phyloP scores from a whole-genome alignment of 1,139 yeast genomes.

The Debaryomyces sp. region DNA sequence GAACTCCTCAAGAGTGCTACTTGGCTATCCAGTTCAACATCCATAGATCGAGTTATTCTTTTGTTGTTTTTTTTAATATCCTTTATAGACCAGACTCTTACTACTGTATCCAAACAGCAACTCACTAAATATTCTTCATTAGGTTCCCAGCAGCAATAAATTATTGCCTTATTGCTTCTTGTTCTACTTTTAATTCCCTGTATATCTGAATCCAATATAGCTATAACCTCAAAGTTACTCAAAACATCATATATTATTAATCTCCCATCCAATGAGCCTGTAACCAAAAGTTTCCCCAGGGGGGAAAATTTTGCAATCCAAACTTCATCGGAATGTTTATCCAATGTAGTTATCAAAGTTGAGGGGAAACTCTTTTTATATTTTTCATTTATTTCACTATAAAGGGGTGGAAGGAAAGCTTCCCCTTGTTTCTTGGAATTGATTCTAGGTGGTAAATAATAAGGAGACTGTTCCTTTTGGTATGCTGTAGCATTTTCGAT shows the following conservation, averaged over 20 bases:
- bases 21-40: conserved; percentile 9
- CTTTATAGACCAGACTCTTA: conserved; percentile 68
- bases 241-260: conserved; percentile 69
- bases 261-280: conserved; percentile 72
- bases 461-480: conserved; percentile 31
- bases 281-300: conserved; percentile 71
- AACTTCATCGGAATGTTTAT: conserved; percentile 71
- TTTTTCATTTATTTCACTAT: conserved; percentile 14
- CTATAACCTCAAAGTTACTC: conserved; percentile 50
- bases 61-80: conserved; percentile 25
- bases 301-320: conserved; percentile 85
- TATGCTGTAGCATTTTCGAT: conserved; percentile 33
- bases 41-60: conserved; percentile 30
- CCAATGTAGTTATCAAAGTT: conserved; percentile 36
- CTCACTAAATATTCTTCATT: conserved; percentile 68
- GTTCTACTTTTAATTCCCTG: conserved; percentile 26
- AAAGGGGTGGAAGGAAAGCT: conserved; percentile 5
- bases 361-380: conserved; percentile 49
- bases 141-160: conserved; percentile 74
- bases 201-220: conserved; percentile 29
- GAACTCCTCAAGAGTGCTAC: conserved; percentile 32
- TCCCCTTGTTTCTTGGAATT: not conserved
- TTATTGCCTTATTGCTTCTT: conserved; percentile 50
- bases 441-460: conserved; percentile 38
- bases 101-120: conserved; percentile 67